Evolutionary conservation across 106 monocot species (phyloP).

Genomic region (Dioscorea alata): DNA sequence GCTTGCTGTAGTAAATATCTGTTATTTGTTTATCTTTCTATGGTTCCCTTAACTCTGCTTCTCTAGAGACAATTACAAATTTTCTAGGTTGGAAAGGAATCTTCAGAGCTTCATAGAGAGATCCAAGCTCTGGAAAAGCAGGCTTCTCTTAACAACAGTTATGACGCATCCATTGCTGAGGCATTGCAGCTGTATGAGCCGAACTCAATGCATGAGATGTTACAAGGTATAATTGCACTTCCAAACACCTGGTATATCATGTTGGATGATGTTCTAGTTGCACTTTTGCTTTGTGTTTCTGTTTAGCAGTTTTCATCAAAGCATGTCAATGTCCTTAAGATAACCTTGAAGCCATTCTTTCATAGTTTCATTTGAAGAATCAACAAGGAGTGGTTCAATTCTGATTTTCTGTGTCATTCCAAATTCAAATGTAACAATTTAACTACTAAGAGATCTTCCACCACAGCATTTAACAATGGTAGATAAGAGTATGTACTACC

Average conservation of each 20-base stretch:
- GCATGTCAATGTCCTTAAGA: no score
- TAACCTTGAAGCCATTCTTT: background rate
- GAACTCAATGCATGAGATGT: constrained; percentile 24
- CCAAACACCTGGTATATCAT: no score
- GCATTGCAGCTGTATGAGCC: constrained; percentile 30
- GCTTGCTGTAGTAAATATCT: constrained; percentile 46
- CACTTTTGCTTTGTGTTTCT: background rate
- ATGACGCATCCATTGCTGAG: constrained; percentile 33
- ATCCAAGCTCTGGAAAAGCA: constrained; percentile 46
- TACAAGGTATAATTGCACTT: constrained; percentile 35
- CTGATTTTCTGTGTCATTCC: background rate
- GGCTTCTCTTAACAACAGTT: constrained; percentile 16
- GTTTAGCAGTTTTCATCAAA: background rate
- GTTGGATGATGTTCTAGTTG: background rate
- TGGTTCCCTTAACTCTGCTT: background rate
- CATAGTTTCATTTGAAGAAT: no score
- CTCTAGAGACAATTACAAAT: background rate
- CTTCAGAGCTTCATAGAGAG: constrained; percentile 39
- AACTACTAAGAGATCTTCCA: no score
- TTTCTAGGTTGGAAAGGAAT: constrained; percentile 43
- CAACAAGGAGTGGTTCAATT: background rate
- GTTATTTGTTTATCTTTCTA: background rate
- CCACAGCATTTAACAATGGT: no score
- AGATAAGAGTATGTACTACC: no score
- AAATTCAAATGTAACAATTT: no score